A percentile compares a stretch with the other conserved stretches of the same genome.
Conservation (phyloP, 345 rosid species). For the Theobroma cacao region DNA sequence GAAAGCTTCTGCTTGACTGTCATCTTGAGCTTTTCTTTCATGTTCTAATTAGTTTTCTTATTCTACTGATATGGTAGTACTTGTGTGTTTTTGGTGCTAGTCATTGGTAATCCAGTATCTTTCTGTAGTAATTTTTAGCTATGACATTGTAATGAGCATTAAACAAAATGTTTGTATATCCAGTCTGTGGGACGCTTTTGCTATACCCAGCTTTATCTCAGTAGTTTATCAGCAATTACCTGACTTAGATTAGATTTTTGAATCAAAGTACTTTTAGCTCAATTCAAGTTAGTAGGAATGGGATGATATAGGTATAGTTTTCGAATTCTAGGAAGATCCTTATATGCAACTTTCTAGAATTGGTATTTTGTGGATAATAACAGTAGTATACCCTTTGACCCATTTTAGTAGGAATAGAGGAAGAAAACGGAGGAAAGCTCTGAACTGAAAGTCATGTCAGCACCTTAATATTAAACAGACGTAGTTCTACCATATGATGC, state of each 20-base stretch:
- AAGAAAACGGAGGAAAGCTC: not conserved
- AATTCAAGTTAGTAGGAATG: not conserved
- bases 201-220: not conserved
- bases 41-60: not conserved
- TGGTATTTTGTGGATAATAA: not conserved
- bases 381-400: not conserved
- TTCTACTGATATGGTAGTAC: not conserved
- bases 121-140: not conserved
- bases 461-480: not conserved
- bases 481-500: not conserved
- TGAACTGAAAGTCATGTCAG: not conserved
- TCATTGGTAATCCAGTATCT: not conserved
- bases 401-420: not conserved
- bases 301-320: constrained; percentile 41
- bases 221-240: not conserved
- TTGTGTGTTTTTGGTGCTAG: not conserved
- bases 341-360: not conserved
- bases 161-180: not conserved
- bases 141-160: not conserved
- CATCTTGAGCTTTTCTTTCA: not conserved
- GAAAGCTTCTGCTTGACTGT: not conserved
- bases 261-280: not conserved
- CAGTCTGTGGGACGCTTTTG: not conserved
- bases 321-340: constrained; percentile 73
- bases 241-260: not conserved